Evolutionary conservation across 2,329 filamentous ascomycete genomes (phyloP), one percentile per base, ranked within the genome.

Genomic region (Hypoxylon sp.): DNA sequence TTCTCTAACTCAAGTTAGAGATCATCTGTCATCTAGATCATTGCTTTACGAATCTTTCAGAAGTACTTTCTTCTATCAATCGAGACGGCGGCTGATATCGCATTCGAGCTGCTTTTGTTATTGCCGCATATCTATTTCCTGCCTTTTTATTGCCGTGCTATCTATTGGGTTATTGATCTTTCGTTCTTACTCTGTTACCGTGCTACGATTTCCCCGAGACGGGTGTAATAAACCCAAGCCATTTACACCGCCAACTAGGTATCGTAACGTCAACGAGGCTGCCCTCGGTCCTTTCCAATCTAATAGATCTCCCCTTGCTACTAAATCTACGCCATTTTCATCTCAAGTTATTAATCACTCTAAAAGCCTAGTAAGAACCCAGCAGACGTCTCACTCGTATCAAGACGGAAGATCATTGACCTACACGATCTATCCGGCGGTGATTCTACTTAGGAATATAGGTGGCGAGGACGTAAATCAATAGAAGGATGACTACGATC

Each of bases 61-160:
- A 70, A 67, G 58, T 68, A 68, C 55, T 63, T 60, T 67, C 41
- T 59, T 62, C 67, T 36, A 63, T 45, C 17, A 70, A 70, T 68
- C 32, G 43, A 70, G 61, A 63, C 32, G 53, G 61, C 58, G 45
- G 61, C 61, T 53, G 38, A 63, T 67, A 61, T 63, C 64, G n/a
- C 21, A 50, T 52, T 51, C 52, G 58, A 63, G 53, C 48, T 57
- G 57, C 55, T 52, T 55, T 48, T 59, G 28, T 63, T 60, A 64
- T 60, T 68, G 25, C 61, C 46, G 52, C 48, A 57, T 32, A 30
- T 45, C 19, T 36, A 28, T 38, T 53, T 32, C 55, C 19, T 51
- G 4, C 51, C 41, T 55, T 19, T 5, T 51, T 23, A 13, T 19
- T 36, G 13, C 32, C 28, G 34, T 23, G 36, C 56, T 51, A 51